Percentiles rank a stretch among this genome's conserved stretches.
Conservation (phyloP, 139 green algal genomes). For the Tetradesmus lagerheimii region DNA sequence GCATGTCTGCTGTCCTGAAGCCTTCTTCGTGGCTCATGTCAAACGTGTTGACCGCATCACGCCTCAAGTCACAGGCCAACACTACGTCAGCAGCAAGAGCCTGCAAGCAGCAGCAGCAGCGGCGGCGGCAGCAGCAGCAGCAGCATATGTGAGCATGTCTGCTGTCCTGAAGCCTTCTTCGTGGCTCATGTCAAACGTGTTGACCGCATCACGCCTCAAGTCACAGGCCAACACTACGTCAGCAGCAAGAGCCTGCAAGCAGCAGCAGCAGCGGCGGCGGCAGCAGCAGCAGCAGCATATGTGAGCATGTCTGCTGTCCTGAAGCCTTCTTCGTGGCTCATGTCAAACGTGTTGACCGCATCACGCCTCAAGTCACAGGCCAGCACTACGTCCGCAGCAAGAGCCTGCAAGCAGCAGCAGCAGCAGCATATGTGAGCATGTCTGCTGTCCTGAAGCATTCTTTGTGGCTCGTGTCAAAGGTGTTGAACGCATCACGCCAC, state of each 20-base stretch:
- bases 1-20: conserved; percentile 21
- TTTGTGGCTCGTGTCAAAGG: no score
- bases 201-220: conserved; percentile 61
- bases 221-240: conserved; percentile 62
- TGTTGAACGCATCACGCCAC: no score
- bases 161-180: conserved; percentile 28
- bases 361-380: no score
- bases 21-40: conserved; percentile 33
- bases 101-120: conserved; percentile 39
- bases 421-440: no score
- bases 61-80: conserved; percentile 59
- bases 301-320: no score
- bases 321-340: no score
- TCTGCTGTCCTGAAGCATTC: no score
- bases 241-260: conserved; percentile 59
- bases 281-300: conserved; percentile 27
- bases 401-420: no score
- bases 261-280: conserved; percentile 4
- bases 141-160: conserved; percentile 24
- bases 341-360: no score
- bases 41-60: conserved; percentile 46
- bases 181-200: conserved; percentile 28
- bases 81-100: conserved; percentile 69
- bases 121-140: conserved; percentile 14
- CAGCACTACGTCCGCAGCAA: no score